Evolutionary conservation across 176 grass and related monocot species (phyloP).

Genomic region (Eremochloa ophiuroides): DNA sequence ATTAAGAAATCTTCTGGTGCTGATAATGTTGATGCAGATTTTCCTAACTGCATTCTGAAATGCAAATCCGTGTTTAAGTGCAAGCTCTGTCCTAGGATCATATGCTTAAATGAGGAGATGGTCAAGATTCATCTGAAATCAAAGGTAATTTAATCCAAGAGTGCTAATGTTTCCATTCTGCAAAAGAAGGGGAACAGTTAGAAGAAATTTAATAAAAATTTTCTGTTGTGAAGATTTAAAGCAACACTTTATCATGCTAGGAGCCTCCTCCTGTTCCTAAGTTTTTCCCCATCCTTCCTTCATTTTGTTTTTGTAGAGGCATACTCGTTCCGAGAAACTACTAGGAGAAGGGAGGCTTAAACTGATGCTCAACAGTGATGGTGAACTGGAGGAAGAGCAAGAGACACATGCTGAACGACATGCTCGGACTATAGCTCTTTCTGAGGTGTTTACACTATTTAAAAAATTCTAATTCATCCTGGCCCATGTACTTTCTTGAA

Average conservation of each 20-base stretch:
- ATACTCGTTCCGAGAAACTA: constrained; percentile 82
- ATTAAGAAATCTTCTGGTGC: constrained; percentile 26
- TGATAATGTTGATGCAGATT: constrained; percentile 33
- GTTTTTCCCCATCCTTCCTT: neutral
- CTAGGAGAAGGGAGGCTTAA: constrained; percentile 81
- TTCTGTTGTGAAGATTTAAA: neutral
- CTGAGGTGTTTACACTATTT: constrained; percentile 41
- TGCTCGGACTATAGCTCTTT: constrained; percentile 71
- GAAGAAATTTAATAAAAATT: neutral
- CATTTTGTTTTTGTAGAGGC: constrained; percentile 47
- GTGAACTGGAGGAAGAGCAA: constrained; percentile 83
- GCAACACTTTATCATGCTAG: neutral
- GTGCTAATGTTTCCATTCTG: neutral
- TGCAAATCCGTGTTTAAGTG: constrained; percentile 88
- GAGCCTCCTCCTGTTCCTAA: neutral
- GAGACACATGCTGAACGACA: constrained; percentile 92
- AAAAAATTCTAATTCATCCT: neutral
- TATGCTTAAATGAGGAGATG: constrained; percentile 80
- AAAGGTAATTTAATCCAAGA: constrained; percentile 54
- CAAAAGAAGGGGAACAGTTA: neutral
- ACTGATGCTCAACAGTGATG: constrained; percentile 84
- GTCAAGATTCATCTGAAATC: constrained; percentile 80
- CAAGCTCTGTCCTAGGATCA: constrained; percentile 80
- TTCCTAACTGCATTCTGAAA: constrained; percentile 68
- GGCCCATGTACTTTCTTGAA: neutral